Conservation (phyloP, 352 stramenopile species). For the Phytophthora agathidicida region DNA sequence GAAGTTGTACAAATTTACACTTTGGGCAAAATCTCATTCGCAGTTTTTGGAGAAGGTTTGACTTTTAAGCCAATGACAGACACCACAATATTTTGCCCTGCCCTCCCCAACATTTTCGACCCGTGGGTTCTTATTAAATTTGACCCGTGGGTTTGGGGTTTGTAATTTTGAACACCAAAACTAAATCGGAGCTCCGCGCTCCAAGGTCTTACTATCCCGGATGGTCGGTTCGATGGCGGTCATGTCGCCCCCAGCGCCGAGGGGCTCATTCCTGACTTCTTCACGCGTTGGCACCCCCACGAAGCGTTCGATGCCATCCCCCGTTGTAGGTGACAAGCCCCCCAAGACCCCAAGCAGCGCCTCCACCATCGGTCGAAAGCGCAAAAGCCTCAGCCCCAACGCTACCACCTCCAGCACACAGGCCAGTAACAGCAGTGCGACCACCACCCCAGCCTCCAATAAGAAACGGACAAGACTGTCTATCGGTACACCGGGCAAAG, state of each 20-base stretch:
- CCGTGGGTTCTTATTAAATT: background rate
- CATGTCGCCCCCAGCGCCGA: constrained; percentile 14
- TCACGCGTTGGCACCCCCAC: constrained; percentile 4
- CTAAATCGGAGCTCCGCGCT: too few relatives aligned
- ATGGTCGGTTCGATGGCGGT: constrained; percentile 23
- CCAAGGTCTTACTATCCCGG: constrained; percentile 26
- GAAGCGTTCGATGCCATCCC: constrained; percentile 11
- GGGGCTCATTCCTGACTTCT: constrained; percentile 28
- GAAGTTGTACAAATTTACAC: too few relatives aligned
- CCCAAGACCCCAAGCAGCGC: background rate
- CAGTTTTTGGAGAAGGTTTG: too few relatives aligned
- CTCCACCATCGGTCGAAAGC: constrained; percentile 46
- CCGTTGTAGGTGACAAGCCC: constrained; percentile 2
- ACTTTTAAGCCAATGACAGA: too few relatives aligned
- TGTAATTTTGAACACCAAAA: constrained; percentile 21
- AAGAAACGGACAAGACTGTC: constrained; percentile 73
- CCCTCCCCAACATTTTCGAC: too few relatives aligned
- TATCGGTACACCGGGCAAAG: constrained; percentile 76
- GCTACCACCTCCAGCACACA: constrained; percentile 19
- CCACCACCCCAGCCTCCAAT: constrained; percentile 19
- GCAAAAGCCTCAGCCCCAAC: constrained; percentile 44
- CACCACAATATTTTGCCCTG: too few relatives aligned
- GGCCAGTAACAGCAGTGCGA: constrained; percentile 15
- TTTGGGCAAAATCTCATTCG: too few relatives aligned
- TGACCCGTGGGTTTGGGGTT: background rate